Percentiles rank a stretch among this genome's conserved stretches.
These are phyloP conservation scores for Peribolospora baueri DNA, from an alignment of 768 basidiomycete genomes.

Conservation along the genomic window DNA sequence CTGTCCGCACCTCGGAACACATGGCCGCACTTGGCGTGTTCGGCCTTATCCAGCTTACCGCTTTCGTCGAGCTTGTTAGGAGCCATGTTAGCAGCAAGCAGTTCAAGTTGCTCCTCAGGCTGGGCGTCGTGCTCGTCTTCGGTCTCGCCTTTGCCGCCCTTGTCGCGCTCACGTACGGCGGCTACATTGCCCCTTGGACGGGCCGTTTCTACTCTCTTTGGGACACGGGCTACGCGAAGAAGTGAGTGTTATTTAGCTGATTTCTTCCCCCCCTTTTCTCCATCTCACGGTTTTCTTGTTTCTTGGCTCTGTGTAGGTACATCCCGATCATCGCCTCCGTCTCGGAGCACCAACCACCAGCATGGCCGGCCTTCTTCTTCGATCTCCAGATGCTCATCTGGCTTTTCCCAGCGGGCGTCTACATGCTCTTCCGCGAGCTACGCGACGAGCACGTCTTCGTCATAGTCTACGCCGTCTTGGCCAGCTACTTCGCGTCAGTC, in stretches of 20 bases:
- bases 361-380: slow-evolving; percentile 99
- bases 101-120: slow-evolving; percentile 57
- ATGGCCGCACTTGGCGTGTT: slow-evolving; percentile 97
- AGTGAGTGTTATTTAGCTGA: slow-evolving; percentile 28
- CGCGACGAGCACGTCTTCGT: slow-evolving; percentile 95
- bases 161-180: slow-evolving; percentile 62
- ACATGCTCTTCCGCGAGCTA: slow-evolving; percentile 77
- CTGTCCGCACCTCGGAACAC: slow-evolving; percentile 90
- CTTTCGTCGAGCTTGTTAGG: slow-evolving; percentile 70
- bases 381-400: slow-evolving; percentile 94
- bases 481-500: slow-evolving; percentile 95
- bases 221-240: slow-evolving; percentile 98
- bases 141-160: slow-evolving; percentile 46
- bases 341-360: slow-evolving; percentile 96
- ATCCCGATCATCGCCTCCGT: slow-evolving; percentile 98
- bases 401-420: slow-evolving; percentile 88
- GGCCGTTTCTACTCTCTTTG: slow-evolving; percentile 97
- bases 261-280: slow-evolving; percentile 9
- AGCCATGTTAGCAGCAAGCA: slow-evolving; percentile 75
- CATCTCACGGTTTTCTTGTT: not conserved
- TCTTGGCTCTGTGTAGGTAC: slow-evolving; percentile 29
- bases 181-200: slow-evolving; percentile 98
- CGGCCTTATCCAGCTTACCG: slow-evolving; percentile 82
- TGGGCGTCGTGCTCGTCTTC: slow-evolving; percentile 45
- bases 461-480: slow-evolving; percentile 87